These are phyloP conservation scores for Lactuca sativa DNA, from an alignment of 129 eudicot species.

Conservation along the genomic window DNA sequence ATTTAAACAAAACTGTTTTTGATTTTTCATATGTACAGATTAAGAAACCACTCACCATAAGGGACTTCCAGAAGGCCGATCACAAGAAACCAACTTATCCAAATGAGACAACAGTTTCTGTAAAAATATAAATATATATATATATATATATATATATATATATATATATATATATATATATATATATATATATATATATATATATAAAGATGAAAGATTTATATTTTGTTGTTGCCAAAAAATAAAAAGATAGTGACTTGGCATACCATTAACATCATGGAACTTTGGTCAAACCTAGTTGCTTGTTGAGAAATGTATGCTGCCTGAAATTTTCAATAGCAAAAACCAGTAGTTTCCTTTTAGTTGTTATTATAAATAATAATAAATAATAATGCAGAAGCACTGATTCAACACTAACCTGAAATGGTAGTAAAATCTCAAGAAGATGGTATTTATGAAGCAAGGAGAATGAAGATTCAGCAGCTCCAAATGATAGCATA, in stretches of 20 bases:
- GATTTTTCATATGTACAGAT: neutral
- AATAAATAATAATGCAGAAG: neutral
- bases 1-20: slow-evolving; percentile 15
- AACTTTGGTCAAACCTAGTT: slow-evolving; percentile 29
- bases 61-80: slow-evolving; percentile 57
- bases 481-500: slow-evolving; percentile 91
- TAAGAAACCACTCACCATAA: slow-evolving; percentile 63
- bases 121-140: neutral
- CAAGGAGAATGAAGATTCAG: slow-evolving; percentile 63
- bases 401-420: slow-evolving; percentile 39
- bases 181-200: no score
- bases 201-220: neutral
- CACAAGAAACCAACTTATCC: slow-evolving; percentile 70
- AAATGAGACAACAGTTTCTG: slow-evolving; percentile 65
- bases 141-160: no score
- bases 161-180: no score
- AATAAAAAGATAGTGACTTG: neutral
- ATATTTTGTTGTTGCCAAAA: neutral
- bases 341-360: neutral
- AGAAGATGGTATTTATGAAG: slow-evolving; percentile 65
- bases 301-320: slow-evolving; percentile 59
- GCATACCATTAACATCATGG: slow-evolving; percentile 75
- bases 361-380: slow-evolving; percentile 10
- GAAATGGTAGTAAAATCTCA: slow-evolving; percentile 72
- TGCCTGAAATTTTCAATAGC: slow-evolving; percentile 44